Evolutionary conservation across 306 rosid species (phyloP), one percentile per base, ranked within the genome.

Genomic region (Senna tora): DNA sequence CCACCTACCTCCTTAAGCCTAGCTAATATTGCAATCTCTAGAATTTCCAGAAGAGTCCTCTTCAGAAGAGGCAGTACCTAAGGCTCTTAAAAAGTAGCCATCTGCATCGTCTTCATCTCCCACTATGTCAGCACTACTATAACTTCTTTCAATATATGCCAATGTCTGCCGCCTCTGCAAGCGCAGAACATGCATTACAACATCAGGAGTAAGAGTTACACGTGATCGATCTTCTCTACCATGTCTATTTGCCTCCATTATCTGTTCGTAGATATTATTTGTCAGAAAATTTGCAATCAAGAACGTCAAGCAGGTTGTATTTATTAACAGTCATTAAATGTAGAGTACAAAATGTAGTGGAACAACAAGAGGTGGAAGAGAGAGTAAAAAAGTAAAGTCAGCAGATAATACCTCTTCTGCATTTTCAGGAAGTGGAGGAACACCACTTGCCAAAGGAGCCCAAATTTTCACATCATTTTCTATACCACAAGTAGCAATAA

Each of bases 161-260:
- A 57, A 39, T 30, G 87, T 65, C 33, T 83, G 90, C 39, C 83
- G 81, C 76, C 90, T 83, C 79, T 86, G 90, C 68, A 86, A 71
- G 47, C 84, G 88, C 70, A 83, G 65, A 65, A 81, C 83, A 56
- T 83, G 86, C 90, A 78, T 78, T 36, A 83, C 72, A 61, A 75
- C 81, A 76, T 78, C 84, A 21, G 86, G 90, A 53, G 75, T 69
- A 59, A 83, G 82, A 12, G 82, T 73, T 30, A 78, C 77, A 41
- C 75, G 74, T 20, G 83, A 47, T 50, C 78, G 81, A 21, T 81
- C 79, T 77, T 81, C 87, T 67, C 90, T 81, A 41, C 86, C 79
- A 65, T 54, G 81, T 51, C 75, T 81, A 62, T 86, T 86, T 39
- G 79, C 76, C 72, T 81, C 86, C 65, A 76, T 81, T 69, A 86